Conservation (phyloP, 2,329 filamentous ascomycete species). For the Alternaria rosae region DNA sequence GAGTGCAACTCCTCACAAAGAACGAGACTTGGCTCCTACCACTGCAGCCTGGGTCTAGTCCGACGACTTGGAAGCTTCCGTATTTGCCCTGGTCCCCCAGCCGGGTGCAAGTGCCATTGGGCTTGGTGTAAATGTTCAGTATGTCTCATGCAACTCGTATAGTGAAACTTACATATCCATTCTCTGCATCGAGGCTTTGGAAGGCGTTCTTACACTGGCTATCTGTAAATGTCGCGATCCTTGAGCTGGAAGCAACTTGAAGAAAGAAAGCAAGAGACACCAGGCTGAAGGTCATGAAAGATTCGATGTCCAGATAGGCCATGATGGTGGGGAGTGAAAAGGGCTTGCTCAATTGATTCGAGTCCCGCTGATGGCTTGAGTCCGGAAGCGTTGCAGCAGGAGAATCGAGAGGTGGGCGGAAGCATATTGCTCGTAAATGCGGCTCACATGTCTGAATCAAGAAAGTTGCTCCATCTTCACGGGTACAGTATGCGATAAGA, state of each 20-base stretch:
- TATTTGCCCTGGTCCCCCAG: not conserved
- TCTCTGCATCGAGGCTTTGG: conserved; percentile 5
- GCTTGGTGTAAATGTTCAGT: not conserved
- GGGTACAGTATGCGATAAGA: not conserved
- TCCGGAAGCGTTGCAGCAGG: not conserved
- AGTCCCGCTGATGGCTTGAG: not conserved
- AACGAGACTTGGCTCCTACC: not conserved
- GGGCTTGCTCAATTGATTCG: not conserved
- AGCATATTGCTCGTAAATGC: conserved; percentile 4
- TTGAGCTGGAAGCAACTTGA: not conserved
- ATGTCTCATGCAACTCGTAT: not conserved
- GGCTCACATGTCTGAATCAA: not conserved
- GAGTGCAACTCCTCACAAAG: not conserved
- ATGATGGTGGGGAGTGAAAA: not conserved
- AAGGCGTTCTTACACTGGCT: conserved; percentile 1
- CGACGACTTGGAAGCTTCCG: conserved; percentile 8
- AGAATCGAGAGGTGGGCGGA: not conserved
- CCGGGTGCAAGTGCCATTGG: conserved; percentile 2
- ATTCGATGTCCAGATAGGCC: not conserved
- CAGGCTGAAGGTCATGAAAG: not conserved
- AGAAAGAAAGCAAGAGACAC: not conserved
- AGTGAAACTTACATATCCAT: not conserved
- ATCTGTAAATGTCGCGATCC: conserved; percentile 5
- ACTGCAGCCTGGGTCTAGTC: conserved; percentile 6
- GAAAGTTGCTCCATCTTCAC: not conserved